These are phyloP conservation scores for Phlyctochytrium planicorne DNA, from an alignment of 192 early-diverging fungal genomes.

Conservation along the genomic window DNA sequence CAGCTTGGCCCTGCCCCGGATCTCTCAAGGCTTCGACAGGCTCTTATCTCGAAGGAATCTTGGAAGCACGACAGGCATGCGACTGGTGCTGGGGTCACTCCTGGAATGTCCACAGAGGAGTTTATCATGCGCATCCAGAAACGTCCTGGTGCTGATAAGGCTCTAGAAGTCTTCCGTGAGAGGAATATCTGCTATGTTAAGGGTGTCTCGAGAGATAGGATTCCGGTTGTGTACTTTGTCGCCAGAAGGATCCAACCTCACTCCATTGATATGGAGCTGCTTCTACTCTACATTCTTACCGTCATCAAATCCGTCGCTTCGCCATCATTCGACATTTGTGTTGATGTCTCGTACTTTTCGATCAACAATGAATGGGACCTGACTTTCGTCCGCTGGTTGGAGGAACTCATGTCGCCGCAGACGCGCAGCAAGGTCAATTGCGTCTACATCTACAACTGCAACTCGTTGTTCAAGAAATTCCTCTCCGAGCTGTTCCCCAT, in stretches of 20 bases:
- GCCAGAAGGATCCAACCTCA: slow-evolving; percentile 73
- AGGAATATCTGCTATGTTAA: slow-evolving; percentile 77
- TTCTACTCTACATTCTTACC: slow-evolving; percentile 68
- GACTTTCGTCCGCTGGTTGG: slow-evolving; percentile 73
- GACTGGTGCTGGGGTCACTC: not conserved
- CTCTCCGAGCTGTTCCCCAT: slow-evolving; percentile 29
- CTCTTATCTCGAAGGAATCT: not conserved
- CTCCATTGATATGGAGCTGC: slow-evolving; percentile 78
- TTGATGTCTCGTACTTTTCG: slow-evolving; percentile 81
- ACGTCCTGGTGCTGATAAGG: slow-evolving; percentile 10
- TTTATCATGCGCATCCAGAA: slow-evolving; percentile 32
- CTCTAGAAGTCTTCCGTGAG: slow-evolving; percentile 26
- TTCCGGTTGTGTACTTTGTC: slow-evolving; percentile 85
- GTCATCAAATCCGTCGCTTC: slow-evolving; percentile 63
- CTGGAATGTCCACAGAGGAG: slow-evolving; percentile 1
- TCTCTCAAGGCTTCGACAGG: slow-evolving; percentile 30
- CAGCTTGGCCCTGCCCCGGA: slow-evolving; percentile 87
- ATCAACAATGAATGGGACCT: slow-evolving; percentile 76
- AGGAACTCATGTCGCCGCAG: slow-evolving; percentile 69
- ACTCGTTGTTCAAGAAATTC: slow-evolving; percentile 65
- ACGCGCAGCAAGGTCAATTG: slow-evolving; percentile 62
- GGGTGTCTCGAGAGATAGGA: slow-evolving; percentile 65
- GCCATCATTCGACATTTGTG: slow-evolving; percentile 74
- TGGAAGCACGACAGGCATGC: not conserved
- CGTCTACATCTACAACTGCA: slow-evolving; percentile 81